These are phyloP conservation scores for Pilaira anomala DNA, from an alignment of 192 early-diverging fungal species.

Conservation along the genomic window DNA sequence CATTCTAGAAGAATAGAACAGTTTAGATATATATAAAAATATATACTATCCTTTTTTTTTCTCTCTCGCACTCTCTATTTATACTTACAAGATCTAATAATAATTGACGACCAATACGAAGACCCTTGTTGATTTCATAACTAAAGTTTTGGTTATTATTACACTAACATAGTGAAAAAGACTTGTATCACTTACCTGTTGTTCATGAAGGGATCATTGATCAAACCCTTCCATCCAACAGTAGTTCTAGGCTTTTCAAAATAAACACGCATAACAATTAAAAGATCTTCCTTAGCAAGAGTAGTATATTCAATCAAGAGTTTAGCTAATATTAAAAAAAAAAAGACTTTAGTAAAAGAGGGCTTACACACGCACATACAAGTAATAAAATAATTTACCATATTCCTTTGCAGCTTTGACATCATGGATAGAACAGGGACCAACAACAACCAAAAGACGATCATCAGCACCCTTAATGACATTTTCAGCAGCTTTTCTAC, in stretches of 20 bases:
- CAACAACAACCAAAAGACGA: slow-evolving; percentile 78
- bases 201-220: slow-evolving; percentile 76
- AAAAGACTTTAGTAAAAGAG: not conserved
- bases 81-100: slow-evolving; percentile 49
- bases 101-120: slow-evolving; percentile 70
- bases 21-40: slow-evolving; percentile 48
- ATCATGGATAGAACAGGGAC: slow-evolving; percentile 86
- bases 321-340: not conserved
- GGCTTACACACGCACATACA: not conserved
- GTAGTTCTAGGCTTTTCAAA: slow-evolving; percentile 86
- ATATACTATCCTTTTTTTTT: not conserved
- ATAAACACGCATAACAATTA: slow-evolving; percentile 81
- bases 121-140: slow-evolving; percentile 81
- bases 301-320: slow-evolving; percentile 1
- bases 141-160: slow-evolving; percentile 15
- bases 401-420: slow-evolving; percentile 77
- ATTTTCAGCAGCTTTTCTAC: slow-evolving; percentile 58
- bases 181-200: slow-evolving; percentile 41
- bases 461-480: slow-evolving; percentile 74
- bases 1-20: not conserved
- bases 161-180: not conserved
- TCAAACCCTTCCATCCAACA: slow-evolving; percentile 94
- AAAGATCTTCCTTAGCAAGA: slow-evolving; percentile 52
- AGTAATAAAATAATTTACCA: slow-evolving; percentile 34
- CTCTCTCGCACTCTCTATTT: too few relatives aligned